Evolutionary conservation across 2,329 filamentous ascomycete genomes (phyloP).

Genomic region (Aschersonia sp.): DNA sequence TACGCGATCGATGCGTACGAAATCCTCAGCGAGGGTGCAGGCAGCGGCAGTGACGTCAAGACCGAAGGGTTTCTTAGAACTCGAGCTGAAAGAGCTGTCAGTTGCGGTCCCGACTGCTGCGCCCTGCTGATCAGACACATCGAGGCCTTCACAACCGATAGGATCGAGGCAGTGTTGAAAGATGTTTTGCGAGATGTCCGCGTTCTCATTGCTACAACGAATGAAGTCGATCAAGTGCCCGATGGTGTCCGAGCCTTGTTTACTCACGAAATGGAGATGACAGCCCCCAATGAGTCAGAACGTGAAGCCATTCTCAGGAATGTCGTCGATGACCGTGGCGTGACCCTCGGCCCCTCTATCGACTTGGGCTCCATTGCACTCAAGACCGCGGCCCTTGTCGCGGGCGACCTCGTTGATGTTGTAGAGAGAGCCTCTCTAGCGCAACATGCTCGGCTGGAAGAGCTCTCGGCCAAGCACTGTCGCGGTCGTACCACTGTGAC

Average conservation of each 20-base stretch:
- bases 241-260: slow-evolving; percentile 84
- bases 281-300: slow-evolving; percentile 81
- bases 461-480: slow-evolving; percentile 40
- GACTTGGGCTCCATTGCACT: slow-evolving; percentile 75
- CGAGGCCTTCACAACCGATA: slow-evolving; percentile 79
- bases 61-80: slow-evolving; percentile 83
- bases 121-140: slow-evolving; percentile 78
- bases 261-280: slow-evolving; percentile 90
- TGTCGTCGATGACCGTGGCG: slow-evolving; percentile 60
- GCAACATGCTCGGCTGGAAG: slow-evolving; percentile 59
- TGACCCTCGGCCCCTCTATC: slow-evolving; percentile 69
- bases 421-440: slow-evolving; percentile 79
- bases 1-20: slow-evolving; percentile 88
- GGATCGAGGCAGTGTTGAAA: slow-evolving; percentile 73
- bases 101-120: slow-evolving; percentile 73
- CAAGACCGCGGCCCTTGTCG: slow-evolving; percentile 90
- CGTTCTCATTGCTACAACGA: slow-evolving; percentile 85
- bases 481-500: slow-evolving; percentile 33
- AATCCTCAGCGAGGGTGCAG: slow-evolving; percentile 72
- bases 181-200: slow-evolving; percentile 68
- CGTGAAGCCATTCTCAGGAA: slow-evolving; percentile 73
- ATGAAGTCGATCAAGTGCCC: slow-evolving; percentile 85
- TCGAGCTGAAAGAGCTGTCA: slow-evolving; percentile 74
- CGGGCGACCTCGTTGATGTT: slow-evolving; percentile 86
- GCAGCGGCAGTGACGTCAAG: slow-evolving; percentile 80